Evolutionary conservation across 768 basidiomycete genomes (phyloP).

Genomic region (Candolleomyces efflorescens): DNA sequence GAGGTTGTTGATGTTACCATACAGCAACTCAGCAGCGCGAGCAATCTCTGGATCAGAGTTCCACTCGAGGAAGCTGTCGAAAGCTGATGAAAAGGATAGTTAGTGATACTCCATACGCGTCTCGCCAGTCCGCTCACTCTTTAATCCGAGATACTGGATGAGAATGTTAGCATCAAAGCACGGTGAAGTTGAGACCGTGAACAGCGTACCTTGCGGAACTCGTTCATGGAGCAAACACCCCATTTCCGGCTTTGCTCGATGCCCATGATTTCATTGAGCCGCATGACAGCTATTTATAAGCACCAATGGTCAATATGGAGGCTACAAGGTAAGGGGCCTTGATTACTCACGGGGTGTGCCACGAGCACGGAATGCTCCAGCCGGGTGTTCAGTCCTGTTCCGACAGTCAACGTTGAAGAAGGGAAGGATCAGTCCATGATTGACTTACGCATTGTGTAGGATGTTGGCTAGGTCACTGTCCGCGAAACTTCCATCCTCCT

Average conservation of each 20-base stretch:
- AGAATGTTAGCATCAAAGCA: neutral
- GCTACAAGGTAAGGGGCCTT: neutral
- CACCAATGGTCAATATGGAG: neutral
- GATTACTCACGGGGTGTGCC: slow-evolving; percentile 53
- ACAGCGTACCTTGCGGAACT: slow-evolving; percentile 55
- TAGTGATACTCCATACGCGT: too few species aligned
- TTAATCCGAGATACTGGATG: slow-evolving; percentile 68
- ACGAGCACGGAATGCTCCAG: slow-evolving; percentile 70
- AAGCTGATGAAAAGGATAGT: too few species aligned
- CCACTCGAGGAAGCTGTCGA: slow-evolving; percentile 73
- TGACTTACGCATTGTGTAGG: slow-evolving; percentile 62
- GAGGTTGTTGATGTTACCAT: slow-evolving; percentile 69
- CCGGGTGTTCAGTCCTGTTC: slow-evolving; percentile 63
- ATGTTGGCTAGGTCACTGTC: slow-evolving; percentile 68
- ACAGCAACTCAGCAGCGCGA: slow-evolving; percentile 69
- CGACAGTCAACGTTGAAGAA: neutral
- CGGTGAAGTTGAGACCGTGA: slow-evolving; percentile 16
- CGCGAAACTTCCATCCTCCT: slow-evolving; percentile 56
- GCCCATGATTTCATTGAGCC: slow-evolving; percentile 78
- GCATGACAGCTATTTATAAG: slow-evolving; percentile 46
- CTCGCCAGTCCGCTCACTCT: slow-evolving; percentile 49
- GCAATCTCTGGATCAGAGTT: slow-evolving; percentile 70
- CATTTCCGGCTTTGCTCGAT: slow-evolving; percentile 72
- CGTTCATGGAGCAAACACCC: slow-evolving; percentile 83
- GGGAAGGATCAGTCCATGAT: neutral